These are phyloP conservation scores for Actinomortierella ambigua DNA, from an alignment of 371 early-diverging fungal species.

Conservation along the genomic window DNA sequence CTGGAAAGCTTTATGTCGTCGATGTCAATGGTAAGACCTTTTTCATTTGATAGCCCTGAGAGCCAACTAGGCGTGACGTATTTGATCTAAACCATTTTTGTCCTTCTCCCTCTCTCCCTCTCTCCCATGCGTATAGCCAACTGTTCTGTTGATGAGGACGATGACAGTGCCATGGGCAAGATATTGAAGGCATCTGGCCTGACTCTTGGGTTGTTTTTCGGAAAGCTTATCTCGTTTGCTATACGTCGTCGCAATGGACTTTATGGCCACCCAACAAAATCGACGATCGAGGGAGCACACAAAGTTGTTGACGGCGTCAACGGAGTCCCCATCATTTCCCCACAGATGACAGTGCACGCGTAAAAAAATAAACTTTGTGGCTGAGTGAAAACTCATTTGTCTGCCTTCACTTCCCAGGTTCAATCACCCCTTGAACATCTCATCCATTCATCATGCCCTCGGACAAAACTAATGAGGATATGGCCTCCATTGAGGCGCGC, in stretches of 20 bases:
- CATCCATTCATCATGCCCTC: slow-evolving; percentile 18
- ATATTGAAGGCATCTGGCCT: slow-evolving; percentile 27
- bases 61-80: too few relatives aligned
- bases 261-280: too few relatives aligned
- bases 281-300: too few relatives aligned
- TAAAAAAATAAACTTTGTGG: too few relatives aligned
- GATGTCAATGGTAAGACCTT: slow-evolving; percentile 30
- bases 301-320: too few relatives aligned
- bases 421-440: too few relatives aligned
- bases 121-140: slow-evolving; percentile 13
- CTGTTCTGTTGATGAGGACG: slow-evolving; percentile 31
- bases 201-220: slow-evolving; percentile 25
- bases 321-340: too few relatives aligned
- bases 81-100: background rate
- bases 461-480: slow-evolving; percentile 16
- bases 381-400: too few relatives aligned
- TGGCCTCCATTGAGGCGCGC: slow-evolving; percentile 64
- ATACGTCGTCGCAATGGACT: slow-evolving; percentile 1
- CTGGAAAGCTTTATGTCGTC: slow-evolving; percentile 29
- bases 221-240: slow-evolving; percentile 23
- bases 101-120: background rate
- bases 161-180: slow-evolving; percentile 39
- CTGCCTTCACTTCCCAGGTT: too few relatives aligned
- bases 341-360: too few relatives aligned
- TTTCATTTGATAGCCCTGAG: too few relatives aligned